These are phyloP conservation scores for Choiromyces venosus DNA, from an alignment of 495 filamentous ascomycete species.

Conservation along the genomic window DNA sequence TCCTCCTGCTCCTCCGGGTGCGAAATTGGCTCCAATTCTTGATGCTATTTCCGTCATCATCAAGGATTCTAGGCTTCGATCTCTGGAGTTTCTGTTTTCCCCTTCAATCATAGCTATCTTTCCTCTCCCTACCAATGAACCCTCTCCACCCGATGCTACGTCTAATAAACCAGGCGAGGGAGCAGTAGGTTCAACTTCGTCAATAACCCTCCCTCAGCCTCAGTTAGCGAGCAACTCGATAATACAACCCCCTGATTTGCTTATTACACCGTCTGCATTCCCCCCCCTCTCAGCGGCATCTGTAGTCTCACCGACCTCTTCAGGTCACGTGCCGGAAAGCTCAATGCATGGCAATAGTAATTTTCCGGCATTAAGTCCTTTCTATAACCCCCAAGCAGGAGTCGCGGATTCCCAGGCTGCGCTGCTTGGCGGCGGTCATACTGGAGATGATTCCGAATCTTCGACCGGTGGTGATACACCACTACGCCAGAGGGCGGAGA, in stretches of 20 bases:
- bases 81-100: conserved; percentile 70
- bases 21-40: conserved; percentile 65
- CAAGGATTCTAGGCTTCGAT: conserved; percentile 68
- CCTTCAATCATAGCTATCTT: conserved; percentile 69
- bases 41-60: conserved; percentile 76
- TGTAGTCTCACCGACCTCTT: conserved; percentile 1
- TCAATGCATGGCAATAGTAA: neutral
- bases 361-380: neutral
- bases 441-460: conserved; percentile 35
- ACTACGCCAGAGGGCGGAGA: conserved; percentile 28
- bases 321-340: conserved; percentile 15
- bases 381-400: conserved; percentile 14
- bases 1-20: conserved; percentile 53
- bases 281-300: conserved; percentile 45
- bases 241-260: conserved; percentile 39
- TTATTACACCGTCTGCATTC: conserved; percentile 44
- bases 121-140: conserved; percentile 46
- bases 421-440: conserved; percentile 22
- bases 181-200: conserved; percentile 36
- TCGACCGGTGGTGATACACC: conserved; percentile 37
- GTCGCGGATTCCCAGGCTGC: conserved; percentile 25
- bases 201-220: conserved; percentile 42
- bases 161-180: conserved; percentile 43
- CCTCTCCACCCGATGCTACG: conserved; percentile 61
- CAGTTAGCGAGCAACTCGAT: conserved; percentile 35